Evolutionary conservation across 495 filamentous ascomycete species (phyloP).

Genomic region (Lophiotrema nucula): DNA sequence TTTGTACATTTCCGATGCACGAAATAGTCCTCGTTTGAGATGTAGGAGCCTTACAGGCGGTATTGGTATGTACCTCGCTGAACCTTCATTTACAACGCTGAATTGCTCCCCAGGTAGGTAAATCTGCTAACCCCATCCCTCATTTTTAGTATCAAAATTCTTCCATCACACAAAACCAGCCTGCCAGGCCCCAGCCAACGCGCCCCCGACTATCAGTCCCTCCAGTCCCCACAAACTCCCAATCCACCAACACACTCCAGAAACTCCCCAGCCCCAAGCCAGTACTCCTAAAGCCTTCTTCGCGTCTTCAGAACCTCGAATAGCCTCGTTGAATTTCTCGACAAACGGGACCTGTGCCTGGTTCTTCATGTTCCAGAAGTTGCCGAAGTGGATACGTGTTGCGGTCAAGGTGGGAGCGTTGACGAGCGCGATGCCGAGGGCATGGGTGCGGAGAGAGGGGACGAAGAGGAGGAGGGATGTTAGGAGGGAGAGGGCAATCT

Average conservation of each 20-base stretch:
- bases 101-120: too few species aligned
- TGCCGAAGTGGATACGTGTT: conserved; percentile 31
- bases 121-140: too few species aligned
- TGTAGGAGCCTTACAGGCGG: too few species aligned
- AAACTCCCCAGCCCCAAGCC: conserved; percentile 32
- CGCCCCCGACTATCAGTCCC: neutral
- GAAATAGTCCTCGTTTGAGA: too few species aligned
- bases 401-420: conserved; percentile 18
- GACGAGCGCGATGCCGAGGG: conserved; percentile 14
- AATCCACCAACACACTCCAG: conserved; percentile 5
- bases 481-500: conserved; percentile 50
- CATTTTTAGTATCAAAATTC: too few species aligned
- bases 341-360: conserved; percentile 42
- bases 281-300: conserved; percentile 25
- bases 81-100: too few species aligned
- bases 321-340: conserved; percentile 42
- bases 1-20: too few species aligned
- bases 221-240: neutral
- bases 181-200: too few species aligned
- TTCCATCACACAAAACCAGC: too few species aligned
- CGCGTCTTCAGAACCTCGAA: conserved; percentile 33
- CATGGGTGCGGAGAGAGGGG: conserved; percentile 11
- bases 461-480: conserved; percentile 41
- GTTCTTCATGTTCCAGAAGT: conserved; percentile 38
- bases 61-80: too few species aligned